Conservation (phyloP, 768 basidiomycete species). For the Pisolithus sp. region DNA sequence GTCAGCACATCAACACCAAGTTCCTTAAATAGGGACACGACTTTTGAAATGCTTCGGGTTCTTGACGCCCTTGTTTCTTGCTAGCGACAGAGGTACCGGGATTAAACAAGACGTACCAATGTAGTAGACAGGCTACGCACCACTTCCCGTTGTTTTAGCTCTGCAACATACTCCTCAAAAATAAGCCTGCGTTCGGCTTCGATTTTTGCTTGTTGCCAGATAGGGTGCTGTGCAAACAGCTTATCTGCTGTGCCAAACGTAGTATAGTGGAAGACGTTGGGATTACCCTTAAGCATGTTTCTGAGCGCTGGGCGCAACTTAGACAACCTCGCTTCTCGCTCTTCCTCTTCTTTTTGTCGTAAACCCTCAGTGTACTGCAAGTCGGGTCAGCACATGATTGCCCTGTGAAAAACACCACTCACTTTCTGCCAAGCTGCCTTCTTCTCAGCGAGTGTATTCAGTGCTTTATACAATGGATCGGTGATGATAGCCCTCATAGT, state of each 20-base stretch:
- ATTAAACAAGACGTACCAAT: slow-evolving; percentile 3
- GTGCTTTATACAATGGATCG: slow-evolving; percentile 92
- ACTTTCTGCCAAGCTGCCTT: slow-evolving; percentile 94
- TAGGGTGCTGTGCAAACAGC: slow-evolving; percentile 79
- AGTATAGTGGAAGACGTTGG: slow-evolving; percentile 85
- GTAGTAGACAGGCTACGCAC: slow-evolving; percentile 38
- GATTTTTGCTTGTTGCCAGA: slow-evolving; percentile 84
- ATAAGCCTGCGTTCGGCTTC: slow-evolving; percentile 82
- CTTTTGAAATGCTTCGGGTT: slow-evolving; percentile 72
- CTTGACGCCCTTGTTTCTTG: slow-evolving; percentile 76
- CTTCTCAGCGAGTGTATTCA: slow-evolving; percentile 91
- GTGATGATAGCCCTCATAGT: slow-evolving; percentile 98
- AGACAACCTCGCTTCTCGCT: slow-evolving; percentile 73
- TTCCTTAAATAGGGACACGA: slow-evolving; percentile 78
- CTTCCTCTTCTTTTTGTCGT: slow-evolving; percentile 78
- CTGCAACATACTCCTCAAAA: slow-evolving; percentile 87
- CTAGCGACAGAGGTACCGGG: slow-evolving; percentile 31
- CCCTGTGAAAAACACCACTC: slow-evolving; percentile 13
- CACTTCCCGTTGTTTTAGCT: slow-evolving; percentile 84
- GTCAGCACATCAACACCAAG: slow-evolving; percentile 91
- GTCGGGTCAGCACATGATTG: slow-evolving; percentile 6
- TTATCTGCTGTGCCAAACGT: slow-evolving; percentile 87
- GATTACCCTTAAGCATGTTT: slow-evolving; percentile 82
- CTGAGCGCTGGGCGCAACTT: slow-evolving; percentile 83
- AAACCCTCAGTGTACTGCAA: slow-evolving; percentile 64